A percentile compares a stretch with the other conserved stretches of the same genome.
Conservation (phyloP, 306 rosid species). For the Delonix regia region DNA sequence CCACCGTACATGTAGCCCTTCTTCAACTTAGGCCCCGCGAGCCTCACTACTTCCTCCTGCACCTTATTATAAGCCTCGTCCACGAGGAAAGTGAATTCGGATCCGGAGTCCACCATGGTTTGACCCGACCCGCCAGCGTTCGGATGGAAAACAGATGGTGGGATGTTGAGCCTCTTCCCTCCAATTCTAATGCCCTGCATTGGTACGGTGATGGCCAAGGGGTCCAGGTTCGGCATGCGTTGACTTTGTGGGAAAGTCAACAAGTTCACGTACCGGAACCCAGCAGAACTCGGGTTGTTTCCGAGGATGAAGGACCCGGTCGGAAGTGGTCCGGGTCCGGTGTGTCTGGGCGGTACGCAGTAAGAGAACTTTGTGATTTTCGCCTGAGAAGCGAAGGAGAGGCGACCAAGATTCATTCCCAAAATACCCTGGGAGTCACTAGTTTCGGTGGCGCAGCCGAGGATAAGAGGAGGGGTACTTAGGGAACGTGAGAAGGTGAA, state of each 20-base stretch:
- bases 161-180: slow-evolving; percentile 43
- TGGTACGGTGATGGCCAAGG: slow-evolving; percentile 67
- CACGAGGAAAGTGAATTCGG: slow-evolving; percentile 69
- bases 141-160: slow-evolving; percentile 54
- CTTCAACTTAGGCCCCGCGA: slow-evolving; percentile 62
- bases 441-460: slow-evolving; percentile 74
- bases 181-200: slow-evolving; percentile 70
- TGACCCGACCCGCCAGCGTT: slow-evolving; percentile 82
- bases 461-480: slow-evolving; percentile 71
- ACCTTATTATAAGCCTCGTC: slow-evolving; percentile 75
- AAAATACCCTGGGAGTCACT: slow-evolving; percentile 75
- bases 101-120: slow-evolving; percentile 87
- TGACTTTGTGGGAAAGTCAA: slow-evolving; percentile 61
- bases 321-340: slow-evolving; percentile 38
- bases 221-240: slow-evolving; percentile 83
- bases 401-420: slow-evolving; percentile 83
- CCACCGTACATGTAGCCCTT: slow-evolving; percentile 69
- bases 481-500: slow-evolving; percentile 59
- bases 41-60: slow-evolving; percentile 54
- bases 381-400: slow-evolving; percentile 76
- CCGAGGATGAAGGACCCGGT: slow-evolving; percentile 78
- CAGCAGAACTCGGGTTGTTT: slow-evolving; percentile 58
- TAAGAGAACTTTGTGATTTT: slow-evolving; percentile 74
- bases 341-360: slow-evolving; percentile 58
- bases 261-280: slow-evolving; percentile 53